These are phyloP conservation scores for Fusarium sublunatum DNA, from an alignment of 2,329 filamentous ascomycete species.

Conservation along the genomic window DNA sequence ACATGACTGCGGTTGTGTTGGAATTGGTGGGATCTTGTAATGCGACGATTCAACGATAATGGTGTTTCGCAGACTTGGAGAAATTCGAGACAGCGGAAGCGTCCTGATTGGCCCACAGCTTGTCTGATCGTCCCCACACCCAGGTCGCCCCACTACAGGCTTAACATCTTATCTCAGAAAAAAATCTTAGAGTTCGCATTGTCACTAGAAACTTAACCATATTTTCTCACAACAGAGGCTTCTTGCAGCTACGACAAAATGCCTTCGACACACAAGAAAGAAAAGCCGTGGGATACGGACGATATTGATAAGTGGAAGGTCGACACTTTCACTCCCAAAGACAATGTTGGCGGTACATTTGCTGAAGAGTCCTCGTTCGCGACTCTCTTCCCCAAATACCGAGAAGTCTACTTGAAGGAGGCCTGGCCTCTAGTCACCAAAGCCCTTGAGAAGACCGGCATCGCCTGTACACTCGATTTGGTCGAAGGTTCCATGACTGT, in stretches of 20 bases:
- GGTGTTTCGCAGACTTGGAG: conserved; percentile 42
- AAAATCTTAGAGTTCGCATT: conserved; percentile 40
- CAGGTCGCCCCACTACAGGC: conserved; percentile 32
- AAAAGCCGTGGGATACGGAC: conserved; percentile 95
- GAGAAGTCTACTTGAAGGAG: conserved; percentile 92
- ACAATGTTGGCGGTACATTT: conserved; percentile 88
- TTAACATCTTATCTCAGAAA: conserved; percentile 23
- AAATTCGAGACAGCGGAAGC: conserved; percentile 42
- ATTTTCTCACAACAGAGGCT: conserved; percentile 1
- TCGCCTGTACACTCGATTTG: conserved; percentile 92
- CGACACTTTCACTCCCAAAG: conserved; percentile 84
- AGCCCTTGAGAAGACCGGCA: conserved; percentile 85
- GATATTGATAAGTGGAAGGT: conserved; percentile 98
- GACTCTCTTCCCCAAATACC: conserved; percentile 93
- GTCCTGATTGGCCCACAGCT: conserved; percentile 39
- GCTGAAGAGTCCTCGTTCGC: conserved; percentile 92
- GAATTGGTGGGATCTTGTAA: conserved; percentile 21
- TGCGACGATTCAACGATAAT: conserved; percentile 9
- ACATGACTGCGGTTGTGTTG: conserved; percentile 57
- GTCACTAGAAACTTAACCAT: conserved; percentile 14
- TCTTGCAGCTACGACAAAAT: conserved; percentile 58
- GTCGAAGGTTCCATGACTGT: conserved; percentile 97
- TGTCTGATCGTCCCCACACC: conserved; percentile 28
- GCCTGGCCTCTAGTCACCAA: conserved; percentile 93
- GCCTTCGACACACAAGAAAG: conserved; percentile 89